Evolutionary conservation across 2,329 filamentous ascomycete species (phyloP).

Genomic region (Aspergillus quadricinctus): DNA sequence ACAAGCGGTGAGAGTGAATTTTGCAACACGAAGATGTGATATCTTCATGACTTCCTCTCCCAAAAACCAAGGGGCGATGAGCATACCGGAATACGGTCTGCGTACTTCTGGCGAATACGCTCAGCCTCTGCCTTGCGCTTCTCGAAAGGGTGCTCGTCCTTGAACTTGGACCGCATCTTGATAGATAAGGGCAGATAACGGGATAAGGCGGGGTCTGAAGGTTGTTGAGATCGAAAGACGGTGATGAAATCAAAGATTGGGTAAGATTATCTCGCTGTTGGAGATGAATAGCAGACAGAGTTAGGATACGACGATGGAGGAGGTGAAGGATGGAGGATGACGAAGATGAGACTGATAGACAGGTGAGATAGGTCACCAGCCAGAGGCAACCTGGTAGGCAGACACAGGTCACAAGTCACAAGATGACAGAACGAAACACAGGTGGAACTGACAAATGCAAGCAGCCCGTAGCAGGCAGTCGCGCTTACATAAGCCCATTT

Average conservation of each 20-base stretch:
- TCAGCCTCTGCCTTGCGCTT: constrained; percentile 99
- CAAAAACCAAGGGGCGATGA: constrained; percentile 3
- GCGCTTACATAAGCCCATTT: no score
- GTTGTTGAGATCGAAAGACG: constrained; percentile 16
- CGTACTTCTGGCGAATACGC: constrained; percentile 98
- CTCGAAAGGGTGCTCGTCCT: constrained; percentile 99
- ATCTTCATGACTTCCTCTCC: background rate
- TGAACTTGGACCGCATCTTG: constrained; percentile 98
- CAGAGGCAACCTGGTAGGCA: background rate
- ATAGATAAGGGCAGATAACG: constrained; percentile 5
- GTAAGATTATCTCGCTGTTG: constrained; percentile 4
- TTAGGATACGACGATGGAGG: constrained; percentile 6
- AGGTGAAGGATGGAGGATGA: constrained; percentile 17
- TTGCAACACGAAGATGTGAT: background rate
- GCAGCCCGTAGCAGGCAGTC: no score
- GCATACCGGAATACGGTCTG: constrained; percentile 93
- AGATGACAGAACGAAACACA: constrained; percentile 14
- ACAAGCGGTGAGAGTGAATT: constrained; percentile 27
- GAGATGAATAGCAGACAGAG: constrained; percentile 7
- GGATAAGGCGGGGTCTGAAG: constrained; percentile 3
- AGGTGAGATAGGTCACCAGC: constrained; percentile 24
- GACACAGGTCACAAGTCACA: constrained; percentile 7
- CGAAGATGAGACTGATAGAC: constrained; percentile 22
- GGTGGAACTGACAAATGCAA: constrained; percentile 8
- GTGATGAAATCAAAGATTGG: constrained; percentile 7